Evolutionary conservation across 352 stramenopile species (phyloP), one percentile per base, ranked within the genome.

Genomic region (Blastocystis sp.): DNA sequence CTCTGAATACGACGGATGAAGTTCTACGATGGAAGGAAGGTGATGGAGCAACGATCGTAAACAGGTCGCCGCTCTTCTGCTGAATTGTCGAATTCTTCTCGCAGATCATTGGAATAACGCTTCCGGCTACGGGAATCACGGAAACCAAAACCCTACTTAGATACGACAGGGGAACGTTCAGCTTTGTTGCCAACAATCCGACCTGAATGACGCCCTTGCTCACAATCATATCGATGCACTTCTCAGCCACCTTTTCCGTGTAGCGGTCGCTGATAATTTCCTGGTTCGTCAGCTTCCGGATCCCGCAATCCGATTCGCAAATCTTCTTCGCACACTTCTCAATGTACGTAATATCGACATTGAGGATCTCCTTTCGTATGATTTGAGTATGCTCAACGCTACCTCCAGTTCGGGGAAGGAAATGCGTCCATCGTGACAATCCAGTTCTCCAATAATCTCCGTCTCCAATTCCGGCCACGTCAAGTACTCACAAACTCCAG

Each of bases 301-400:
- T 18, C 27, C 65, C 65, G 36, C 65, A 78, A 18, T 78, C 32
- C 6, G 32, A 21, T 38, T 57, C 42, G 16, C 44, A 59, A 21
- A 78, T n/a, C 40, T 59, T 29, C 24, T 78, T 54, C 2, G 42
- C 36, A 56, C 21, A 38, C 65, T 78, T 61, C 65, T 78, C 65
- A 40, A 78, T 78, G 24, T 78, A 78, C 42, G 42, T 61, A 59
- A 78, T 78, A 61, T 78, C 65, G 1, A 78, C 65, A 57, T 78
- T 78, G 32, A 78, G 56, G 14, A 21, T 21, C 11, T 78, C 65
- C 65, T 78, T 24, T 7, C n/a, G 56, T 27, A 49, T n/a, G 56
- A 56, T 36, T 78, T 27, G 24, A 29, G 7, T 61, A 14, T 40
- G 27, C 24, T 29, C 65, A n/a, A 42, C 57, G 9, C 18, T 78